Base-by-base conservation (phyloP, 2,329 filamentous ascomycete species). In the Monilinia laxa region DNA sequence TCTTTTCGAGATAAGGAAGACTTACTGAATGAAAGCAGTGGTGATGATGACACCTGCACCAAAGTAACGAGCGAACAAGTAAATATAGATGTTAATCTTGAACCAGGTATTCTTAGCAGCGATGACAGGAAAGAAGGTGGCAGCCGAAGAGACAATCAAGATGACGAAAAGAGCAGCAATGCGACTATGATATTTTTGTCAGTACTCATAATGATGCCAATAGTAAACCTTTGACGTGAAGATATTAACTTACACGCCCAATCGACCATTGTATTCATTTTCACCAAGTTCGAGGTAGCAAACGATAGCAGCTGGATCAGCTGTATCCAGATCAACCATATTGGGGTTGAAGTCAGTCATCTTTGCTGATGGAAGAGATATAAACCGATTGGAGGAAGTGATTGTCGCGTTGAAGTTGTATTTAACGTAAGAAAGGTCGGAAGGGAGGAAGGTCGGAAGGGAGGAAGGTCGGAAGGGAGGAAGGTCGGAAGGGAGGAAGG, bases 131-230 rank as follows among this genome's bases (percentile, higher is more conserved):
- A 92, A 90, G 67, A 88, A 74, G 7, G 89, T 87, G 42, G 87
- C 85, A 74, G 80, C 72, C 0, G 80, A 75, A 1, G 86, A 90
- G 14, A 85, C 85, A 57, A 89, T 74, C 53, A 92, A 78, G 70
- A 93, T 91, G 70, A 93, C 90, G 74, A 93, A 93, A 69, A 93
- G 84, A 38, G 90, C 83, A 1, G 88, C 90, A 72, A 93, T 82
- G 14, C 90, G 86, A 49, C 64, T 66, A 18, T 62, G 14, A 16
- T 20, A 16, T 25, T 47, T 4, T 62, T 5, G 14, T 53, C 14
- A 51, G 56, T 7, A 45, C 10, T 20, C 25, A 11, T 42, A 14
- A 4, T 16, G 42, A 42, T 10, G 20, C 11, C 9, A n/a, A 16
- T 23, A 51, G 18, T 23, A 11, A 58, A 10, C 9, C 11, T 42